phyloP scores from a whole-genome alignment of 495 filamentous ascomycete genomes.

The Tuber microsphaerosporum region DNA sequence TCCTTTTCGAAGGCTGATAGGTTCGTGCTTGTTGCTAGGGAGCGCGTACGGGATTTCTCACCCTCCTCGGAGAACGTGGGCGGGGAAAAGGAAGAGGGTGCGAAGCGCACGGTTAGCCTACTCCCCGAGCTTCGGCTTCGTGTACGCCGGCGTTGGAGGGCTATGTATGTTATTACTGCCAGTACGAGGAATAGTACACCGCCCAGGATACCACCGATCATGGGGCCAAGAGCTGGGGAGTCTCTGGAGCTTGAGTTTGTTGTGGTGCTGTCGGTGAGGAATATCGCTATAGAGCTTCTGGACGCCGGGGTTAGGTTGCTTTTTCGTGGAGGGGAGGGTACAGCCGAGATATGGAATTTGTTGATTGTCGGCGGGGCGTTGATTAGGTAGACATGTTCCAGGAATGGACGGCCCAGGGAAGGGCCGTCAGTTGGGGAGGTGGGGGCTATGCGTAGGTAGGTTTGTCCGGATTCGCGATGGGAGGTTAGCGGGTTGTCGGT shows the following conservation, averaged over 20 bases:
- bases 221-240: conserved; percentile 27
- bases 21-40: conserved; percentile 1
- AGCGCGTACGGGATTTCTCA: conserved; percentile 1
- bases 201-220: conserved; percentile 37
- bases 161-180: conserved; percentile 11
- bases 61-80: conserved; percentile 20
- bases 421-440: conserved; percentile 19
- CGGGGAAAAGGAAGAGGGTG: conserved; percentile 10
- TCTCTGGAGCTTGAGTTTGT: not conserved
- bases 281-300: conserved; percentile 24
- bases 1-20: conserved; percentile 15
- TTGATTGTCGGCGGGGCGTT: conserved; percentile 32
- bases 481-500: conserved; percentile 34
- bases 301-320: conserved; percentile 29
- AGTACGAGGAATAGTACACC: conserved; percentile 24
- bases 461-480: conserved; percentile 29
- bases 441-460: conserved; percentile 35
- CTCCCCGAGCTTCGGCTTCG: conserved; percentile 8
- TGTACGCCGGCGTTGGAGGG: conserved; percentile 17
- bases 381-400: conserved; percentile 38
- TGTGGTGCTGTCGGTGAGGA: conserved; percentile 14
- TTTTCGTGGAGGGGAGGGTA: conserved; percentile 26
- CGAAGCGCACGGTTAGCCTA: conserved; percentile 23
- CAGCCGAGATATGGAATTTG: conserved; percentile 34
- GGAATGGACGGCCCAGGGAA: conserved; percentile 37